These are phyloP conservation scores for Apiospora hydei DNA, from an alignment of 2,329 filamentous ascomycete species.

Conservation along the genomic window DNA sequence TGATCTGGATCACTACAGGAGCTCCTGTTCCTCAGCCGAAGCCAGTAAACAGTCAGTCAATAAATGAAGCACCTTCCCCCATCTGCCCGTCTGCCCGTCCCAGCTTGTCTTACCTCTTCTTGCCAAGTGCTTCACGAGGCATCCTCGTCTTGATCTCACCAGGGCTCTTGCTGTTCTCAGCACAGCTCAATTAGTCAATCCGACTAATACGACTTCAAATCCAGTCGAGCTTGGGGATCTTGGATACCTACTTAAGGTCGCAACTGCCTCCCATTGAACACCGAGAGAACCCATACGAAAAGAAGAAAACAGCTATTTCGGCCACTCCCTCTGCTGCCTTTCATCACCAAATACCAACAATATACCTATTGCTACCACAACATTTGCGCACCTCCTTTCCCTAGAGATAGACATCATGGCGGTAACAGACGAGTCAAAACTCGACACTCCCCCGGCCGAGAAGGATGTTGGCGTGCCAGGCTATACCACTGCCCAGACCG, in stretches of 20 bases:
- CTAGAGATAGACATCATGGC: conserved; percentile 33
- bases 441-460: conserved; percentile 38
- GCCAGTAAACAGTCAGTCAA: neutral
- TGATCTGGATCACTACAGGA: neutral
- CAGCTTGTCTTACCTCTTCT: neutral
- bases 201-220: neutral
- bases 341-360: neutral
- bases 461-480: conserved; percentile 39
- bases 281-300: neutral
- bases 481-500: conserved; percentile 29
- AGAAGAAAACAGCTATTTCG: neutral
- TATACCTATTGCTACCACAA: neutral
- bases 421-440: conserved; percentile 30
- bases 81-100: neutral
- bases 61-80: neutral
- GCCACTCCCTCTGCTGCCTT: neutral
- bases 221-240: neutral
- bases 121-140: neutral
- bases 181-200: neutral
- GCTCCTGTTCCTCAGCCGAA: neutral
- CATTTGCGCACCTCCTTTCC: neutral
- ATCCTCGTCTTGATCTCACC: neutral
- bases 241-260: neutral
- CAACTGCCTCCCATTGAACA: neutral
- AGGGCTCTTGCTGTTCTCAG: neutral